These are phyloP conservation scores for Phyllosticta citribraziliensis DNA, from an alignment of 2,329 filamentous ascomycete species.

Conservation along the genomic window DNA sequence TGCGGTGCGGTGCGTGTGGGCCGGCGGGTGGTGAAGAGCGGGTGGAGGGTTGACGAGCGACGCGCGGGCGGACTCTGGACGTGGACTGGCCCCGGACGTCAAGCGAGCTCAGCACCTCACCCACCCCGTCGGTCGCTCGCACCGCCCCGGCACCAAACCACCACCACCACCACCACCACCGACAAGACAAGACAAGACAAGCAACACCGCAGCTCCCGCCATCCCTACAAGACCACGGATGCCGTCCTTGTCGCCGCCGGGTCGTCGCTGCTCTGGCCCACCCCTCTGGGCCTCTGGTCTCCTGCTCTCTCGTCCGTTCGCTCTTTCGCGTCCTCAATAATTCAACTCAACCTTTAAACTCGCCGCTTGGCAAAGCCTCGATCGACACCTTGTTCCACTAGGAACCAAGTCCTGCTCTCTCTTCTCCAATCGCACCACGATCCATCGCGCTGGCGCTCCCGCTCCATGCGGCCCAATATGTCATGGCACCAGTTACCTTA, in stretches of 20 bases:
- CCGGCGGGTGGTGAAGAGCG: slow-evolving; percentile 3
- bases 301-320: not conserved
- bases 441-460: slow-evolving; percentile 1
- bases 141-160: not conserved
- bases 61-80: not conserved
- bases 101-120: too few relatives aligned
- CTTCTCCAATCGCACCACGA: slow-evolving; percentile 7
- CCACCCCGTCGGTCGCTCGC: not conserved
- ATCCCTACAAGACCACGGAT: not conserved
- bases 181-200: not conserved
- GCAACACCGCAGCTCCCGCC: not conserved
- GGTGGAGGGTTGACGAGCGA: not conserved
- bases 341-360: too few relatives aligned
- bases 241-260: too few relatives aligned
- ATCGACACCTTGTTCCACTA: not conserved
- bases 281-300: not conserved
- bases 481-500: not conserved
- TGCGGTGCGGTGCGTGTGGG: not conserved
- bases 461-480: not conserved
- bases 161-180: not conserved
- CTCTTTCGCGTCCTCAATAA: too few relatives aligned
- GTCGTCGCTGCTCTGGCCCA: not conserved
- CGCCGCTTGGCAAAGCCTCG: too few relatives aligned
- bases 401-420: slow-evolving; percentile 2
- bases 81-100: not conserved